A percentile compares a stretch with the other conserved stretches of the same genome.
These are phyloP conservation scores for Pestalotiopsis sp. DNA, from an alignment of 2,329 filamentous ascomycete species.

Conservation along the genomic window DNA sequence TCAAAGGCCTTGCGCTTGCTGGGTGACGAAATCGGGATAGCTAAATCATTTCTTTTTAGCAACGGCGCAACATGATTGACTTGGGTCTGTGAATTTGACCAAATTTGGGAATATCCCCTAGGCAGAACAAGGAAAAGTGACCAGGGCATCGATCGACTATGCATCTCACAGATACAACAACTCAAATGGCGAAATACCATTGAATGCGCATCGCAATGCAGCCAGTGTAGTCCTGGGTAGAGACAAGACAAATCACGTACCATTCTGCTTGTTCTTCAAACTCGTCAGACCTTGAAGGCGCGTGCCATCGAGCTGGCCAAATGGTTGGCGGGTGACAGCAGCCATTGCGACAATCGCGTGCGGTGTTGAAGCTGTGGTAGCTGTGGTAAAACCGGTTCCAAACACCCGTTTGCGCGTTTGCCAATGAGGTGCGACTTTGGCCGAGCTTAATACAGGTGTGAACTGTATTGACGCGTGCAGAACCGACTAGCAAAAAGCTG, in stretches of 20 bases:
- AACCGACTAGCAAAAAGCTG: not conserved
- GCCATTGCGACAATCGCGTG: slow-evolving; percentile 49
- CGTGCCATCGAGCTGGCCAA: slow-evolving; percentile 71
- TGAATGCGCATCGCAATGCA: not conserved
- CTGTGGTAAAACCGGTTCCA: slow-evolving; percentile 16
- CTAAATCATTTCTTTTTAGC: slow-evolving; percentile 38
- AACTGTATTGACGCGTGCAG: not conserved
- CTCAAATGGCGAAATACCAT: too few relatives aligned
- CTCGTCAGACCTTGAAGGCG: slow-evolving; percentile 74
- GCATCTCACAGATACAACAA: not conserved
- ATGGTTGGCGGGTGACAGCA: slow-evolving; percentile 68
- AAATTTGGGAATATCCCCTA: not conserved
- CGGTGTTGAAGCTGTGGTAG: slow-evolving; percentile 16
- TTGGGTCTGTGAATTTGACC: not conserved
- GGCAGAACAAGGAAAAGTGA: not conserved
- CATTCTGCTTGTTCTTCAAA: slow-evolving; percentile 78
- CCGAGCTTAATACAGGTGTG: slow-evolving; percentile 1
- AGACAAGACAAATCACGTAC: slow-evolving; percentile 45
- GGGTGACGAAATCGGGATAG: slow-evolving; percentile 41
- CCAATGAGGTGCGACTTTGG: slow-evolving; percentile 5
- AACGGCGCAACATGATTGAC: not conserved
- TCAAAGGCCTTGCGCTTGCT: slow-evolving; percentile 62
- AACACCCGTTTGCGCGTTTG: not conserved
- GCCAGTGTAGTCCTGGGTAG: not conserved
- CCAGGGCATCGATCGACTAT: not conserved